Conservation (phyloP, 2,329 filamentous ascomycete species). For the Sarocladiaceae sp. region DNA sequence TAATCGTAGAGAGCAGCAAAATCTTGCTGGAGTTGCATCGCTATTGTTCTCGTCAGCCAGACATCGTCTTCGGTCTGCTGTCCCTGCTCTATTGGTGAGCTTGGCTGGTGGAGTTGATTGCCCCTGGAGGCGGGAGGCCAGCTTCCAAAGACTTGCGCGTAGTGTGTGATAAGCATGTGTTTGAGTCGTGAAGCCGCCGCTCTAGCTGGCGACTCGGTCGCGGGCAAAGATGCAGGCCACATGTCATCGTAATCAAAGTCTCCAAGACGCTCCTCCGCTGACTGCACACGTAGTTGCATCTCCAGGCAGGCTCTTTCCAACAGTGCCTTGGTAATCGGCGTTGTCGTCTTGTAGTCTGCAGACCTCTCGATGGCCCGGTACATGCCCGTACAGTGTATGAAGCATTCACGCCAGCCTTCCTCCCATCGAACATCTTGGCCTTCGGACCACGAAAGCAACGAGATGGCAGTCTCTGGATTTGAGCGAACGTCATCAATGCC, state of each 20-base stretch:
- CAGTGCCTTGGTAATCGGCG: constrained; percentile 55
- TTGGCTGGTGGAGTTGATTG: constrained; percentile 5
- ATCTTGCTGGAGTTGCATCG: constrained; percentile 53
- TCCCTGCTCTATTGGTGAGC: constrained; percentile 14
- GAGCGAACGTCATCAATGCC: constrained; percentile 60
- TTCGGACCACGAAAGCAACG: constrained; percentile 61
- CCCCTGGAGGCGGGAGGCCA: constrained; percentile 48
- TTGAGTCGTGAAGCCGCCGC: constrained; percentile 54
- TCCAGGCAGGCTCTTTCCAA: constrained; percentile 57
- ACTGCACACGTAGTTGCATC: constrained; percentile 54
- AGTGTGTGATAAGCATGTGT: constrained; percentile 54
- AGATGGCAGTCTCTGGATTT: constrained; percentile 52
- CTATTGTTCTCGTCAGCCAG: constrained; percentile 57
- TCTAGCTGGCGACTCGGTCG: constrained; percentile 20
- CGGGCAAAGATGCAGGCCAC: constrained; percentile 37
- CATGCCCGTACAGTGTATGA: constrained; percentile 61
- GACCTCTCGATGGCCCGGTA: constrained; percentile 44
- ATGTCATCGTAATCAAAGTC: constrained; percentile 56
- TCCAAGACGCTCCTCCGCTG: constrained; percentile 54
- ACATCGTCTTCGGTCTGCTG: constrained; percentile 34
- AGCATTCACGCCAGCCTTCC: constrained; percentile 62
- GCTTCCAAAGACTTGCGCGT: constrained; percentile 46
- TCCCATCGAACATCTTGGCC: constrained; percentile 55
- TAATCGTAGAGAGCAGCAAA: constrained; percentile 67
- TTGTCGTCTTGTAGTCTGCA: constrained; percentile 51